Conservation (phyloP, 2,329 filamentous ascomycete species). For the Pestalotiopsis sp. region DNA sequence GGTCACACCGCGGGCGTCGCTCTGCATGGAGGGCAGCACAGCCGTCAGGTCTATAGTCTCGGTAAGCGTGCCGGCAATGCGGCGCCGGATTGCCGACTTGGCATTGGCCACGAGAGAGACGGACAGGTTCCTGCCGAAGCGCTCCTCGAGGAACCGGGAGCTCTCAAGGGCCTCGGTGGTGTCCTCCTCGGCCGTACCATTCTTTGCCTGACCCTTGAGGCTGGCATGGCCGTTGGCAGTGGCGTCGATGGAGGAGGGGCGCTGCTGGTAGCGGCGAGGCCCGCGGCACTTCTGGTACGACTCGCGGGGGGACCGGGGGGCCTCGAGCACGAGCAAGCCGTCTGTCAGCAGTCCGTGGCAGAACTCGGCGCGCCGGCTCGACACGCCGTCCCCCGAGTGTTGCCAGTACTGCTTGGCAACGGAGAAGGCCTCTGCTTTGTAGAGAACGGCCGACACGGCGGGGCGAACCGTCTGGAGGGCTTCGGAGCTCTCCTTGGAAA, state of each 20-base stretch:
- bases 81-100: constrained; percentile 80
- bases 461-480: constrained; percentile 60
- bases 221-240: constrained; percentile 22
- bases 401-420: constrained; percentile 97
- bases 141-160: constrained; percentile 84
- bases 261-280: constrained; percentile 81
- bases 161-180: constrained; percentile 62
- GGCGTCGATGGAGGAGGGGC: constrained; percentile 46
- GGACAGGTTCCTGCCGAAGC: constrained; percentile 90
- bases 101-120: constrained; percentile 78
- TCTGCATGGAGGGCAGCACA: constrained; percentile 49
- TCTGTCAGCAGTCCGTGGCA: constrained; percentile 76
- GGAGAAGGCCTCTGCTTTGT: constrained; percentile 66
- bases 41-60: constrained; percentile 67
- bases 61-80: constrained; percentile 85
- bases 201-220: constrained; percentile 21
- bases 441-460: constrained; percentile 71
- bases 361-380: constrained; percentile 89
- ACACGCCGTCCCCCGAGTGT: constrained; percentile 90
- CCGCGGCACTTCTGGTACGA: constrained; percentile 60
- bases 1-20: constrained; percentile 57
- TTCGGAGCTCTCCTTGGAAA: constrained; percentile 52
- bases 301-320: constrained; percentile 27
- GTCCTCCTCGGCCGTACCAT: constrained; percentile 24
- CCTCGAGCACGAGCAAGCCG: constrained; percentile 53